Base-by-base conservation (phyloP, 345 rosid genomes). In the Sonneratia caseolaris region DNA sequence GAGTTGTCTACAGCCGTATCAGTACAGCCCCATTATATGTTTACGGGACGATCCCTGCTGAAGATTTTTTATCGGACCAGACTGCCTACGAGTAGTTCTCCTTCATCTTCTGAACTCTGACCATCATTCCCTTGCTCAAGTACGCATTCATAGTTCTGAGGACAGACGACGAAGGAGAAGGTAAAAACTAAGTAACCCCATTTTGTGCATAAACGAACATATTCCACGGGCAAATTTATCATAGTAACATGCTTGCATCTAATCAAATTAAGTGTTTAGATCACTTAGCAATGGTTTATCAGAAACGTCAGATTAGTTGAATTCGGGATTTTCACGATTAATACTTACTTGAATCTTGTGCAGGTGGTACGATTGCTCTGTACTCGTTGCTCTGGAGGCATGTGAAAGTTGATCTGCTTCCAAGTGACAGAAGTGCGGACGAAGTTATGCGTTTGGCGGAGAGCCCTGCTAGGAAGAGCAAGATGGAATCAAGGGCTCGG, bases 101-200 rank as follows among this genome's bases (percentile, higher is more conserved):
- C 37, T 84, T 88, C 67, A 78, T 86, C 70, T 86, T 88, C 74
- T 88, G 90, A 90, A 84, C 93, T 35, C 70, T 86, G 70, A 84
- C 90, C 37, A 45, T 82, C 59, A 74, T 84, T 73, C 81, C 90
- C 37, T 47, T 88, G 45, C 68, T 86, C 43, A 86, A 88, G 79
- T 86, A 88, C 77, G 83, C 81, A 66, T 37, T 84, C 66, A 80
- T 88, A 43, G 86, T 86, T 64, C 74, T 88, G 68, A 81, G 77
- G 64, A 88, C 87, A 10, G 84, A 88, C 64, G 85, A 88, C 66
- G 78, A 82, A 62, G 90, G 92, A 69, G 92, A 88, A 64, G 92
- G 89, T 88, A 80, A 78, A 55, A 55, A 55, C 32, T 27, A 27
- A 27, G 32, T 27, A 27, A 27, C 32, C 32, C 32, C 32, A 27